A percentile compares a stretch with the other conserved stretches of the same genome.
Evolutionary conservation across 164 flowering plant genomes (phyloP).

Genomic region (Litsea cubeba): DNA sequence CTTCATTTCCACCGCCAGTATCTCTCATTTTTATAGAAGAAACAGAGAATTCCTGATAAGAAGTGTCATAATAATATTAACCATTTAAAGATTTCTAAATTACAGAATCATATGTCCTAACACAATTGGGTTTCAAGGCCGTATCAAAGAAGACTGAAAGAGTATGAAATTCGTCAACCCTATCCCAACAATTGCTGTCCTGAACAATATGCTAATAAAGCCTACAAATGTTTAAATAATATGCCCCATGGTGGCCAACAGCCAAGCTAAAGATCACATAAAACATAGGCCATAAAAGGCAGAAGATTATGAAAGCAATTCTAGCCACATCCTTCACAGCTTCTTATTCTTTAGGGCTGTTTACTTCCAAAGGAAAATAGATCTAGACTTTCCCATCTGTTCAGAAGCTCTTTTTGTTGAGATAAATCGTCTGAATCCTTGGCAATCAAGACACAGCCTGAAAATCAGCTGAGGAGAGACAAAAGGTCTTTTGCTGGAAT

Average conservation of each 20-base stretch:
- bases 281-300: not conserved
- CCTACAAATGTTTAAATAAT: not conserved
- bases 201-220: not conserved
- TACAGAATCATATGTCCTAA: not conserved
- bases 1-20: conserved; percentile 36
- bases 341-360: not conserved
- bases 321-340: not conserved
- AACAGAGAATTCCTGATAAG: conserved; percentile 57
- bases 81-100: not conserved
- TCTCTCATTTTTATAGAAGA: conserved; percentile 57
- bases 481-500: not conserved
- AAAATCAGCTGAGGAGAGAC: no score
- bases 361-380: not conserved
- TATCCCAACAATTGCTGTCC: not conserved
- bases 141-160: not conserved
- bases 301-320: not conserved
- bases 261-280: not conserved
- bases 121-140: not conserved
- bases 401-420: not conserved
- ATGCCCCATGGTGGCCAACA: not conserved
- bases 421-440: not conserved
- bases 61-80: not conserved
- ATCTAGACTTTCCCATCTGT: not conserved
- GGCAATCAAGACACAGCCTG: not conserved
- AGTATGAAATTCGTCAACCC: no score